Percentiles rank a stretch among this genome's conserved stretches.
Evolutionary conservation across 2,329 filamentous ascomycete species (phyloP).

Genomic region (Talaromyces sp.): DNA sequence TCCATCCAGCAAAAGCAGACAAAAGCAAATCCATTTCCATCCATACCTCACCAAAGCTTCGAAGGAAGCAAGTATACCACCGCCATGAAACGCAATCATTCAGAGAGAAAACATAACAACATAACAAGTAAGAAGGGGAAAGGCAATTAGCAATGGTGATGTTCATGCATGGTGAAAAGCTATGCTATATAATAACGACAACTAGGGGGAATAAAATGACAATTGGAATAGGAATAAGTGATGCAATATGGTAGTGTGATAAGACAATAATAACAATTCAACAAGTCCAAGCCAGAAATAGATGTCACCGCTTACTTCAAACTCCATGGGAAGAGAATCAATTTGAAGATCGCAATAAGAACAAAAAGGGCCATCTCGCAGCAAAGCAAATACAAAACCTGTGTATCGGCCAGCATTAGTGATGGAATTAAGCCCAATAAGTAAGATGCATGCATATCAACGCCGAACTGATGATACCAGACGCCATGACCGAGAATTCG

Average conservation of each 20-base stretch:
- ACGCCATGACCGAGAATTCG: constrained; percentile 2
- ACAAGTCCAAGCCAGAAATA: background rate
- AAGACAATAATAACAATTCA: background rate
- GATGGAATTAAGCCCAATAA: background rate
- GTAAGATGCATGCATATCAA: constrained; percentile 6
- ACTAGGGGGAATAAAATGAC: background rate
- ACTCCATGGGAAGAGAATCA: background rate
- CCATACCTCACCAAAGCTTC: background rate
- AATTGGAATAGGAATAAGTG: background rate
- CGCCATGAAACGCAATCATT: constrained; percentile 1
- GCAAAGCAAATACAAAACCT: constrained; percentile 3
- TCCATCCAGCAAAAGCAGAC: background rate
- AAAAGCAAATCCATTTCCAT: background rate
- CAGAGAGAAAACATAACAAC: background rate
- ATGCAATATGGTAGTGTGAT: background rate
- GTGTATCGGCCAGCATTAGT: background rate
- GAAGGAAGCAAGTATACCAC: background rate
- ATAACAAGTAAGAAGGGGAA: background rate
- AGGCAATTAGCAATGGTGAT: background rate
- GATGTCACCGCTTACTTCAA: background rate
- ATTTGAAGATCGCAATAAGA: background rate
- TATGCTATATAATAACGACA: background rate
- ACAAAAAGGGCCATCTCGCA: background rate
- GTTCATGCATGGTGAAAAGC: background rate
- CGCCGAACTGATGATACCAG: constrained; percentile 9